Evolutionary conservation across 2,329 filamentous ascomycete species (phyloP).

Genomic region (Sporothrix curviconia): DNA sequence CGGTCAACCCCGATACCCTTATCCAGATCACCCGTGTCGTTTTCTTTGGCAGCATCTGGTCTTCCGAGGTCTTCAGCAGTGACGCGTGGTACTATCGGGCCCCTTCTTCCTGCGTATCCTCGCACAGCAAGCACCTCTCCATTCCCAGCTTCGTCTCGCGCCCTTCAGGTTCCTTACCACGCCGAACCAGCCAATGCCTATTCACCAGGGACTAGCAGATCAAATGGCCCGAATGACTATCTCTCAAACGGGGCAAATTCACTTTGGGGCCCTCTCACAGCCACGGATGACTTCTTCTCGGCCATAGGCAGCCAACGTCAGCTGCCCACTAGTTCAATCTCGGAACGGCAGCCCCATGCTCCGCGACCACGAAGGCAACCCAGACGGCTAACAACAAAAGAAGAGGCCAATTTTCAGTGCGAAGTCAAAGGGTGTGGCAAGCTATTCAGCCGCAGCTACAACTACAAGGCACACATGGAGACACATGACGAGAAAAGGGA

Average conservation of each 20-base stretch:
- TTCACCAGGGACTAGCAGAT: conserved; percentile 21
- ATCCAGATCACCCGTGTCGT: conserved; percentile 28
- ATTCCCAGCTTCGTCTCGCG: conserved; percentile 37
- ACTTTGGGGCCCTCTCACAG: conserved; percentile 30
- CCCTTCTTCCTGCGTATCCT: conserved; percentile 27
- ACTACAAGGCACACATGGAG: conserved; percentile 80
- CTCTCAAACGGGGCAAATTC: conserved; percentile 32
- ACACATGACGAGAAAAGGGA: conserved; percentile 70
- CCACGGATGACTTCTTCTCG: conserved; percentile 6
- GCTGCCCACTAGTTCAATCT: background rate
- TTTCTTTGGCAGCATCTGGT: conserved; percentile 20
- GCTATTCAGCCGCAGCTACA: conserved; percentile 76
- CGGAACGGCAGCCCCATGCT: conserved; percentile 1
- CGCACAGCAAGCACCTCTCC: conserved; percentile 32
- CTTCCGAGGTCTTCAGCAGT: conserved; percentile 21
- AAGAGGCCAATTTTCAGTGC: conserved; percentile 67
- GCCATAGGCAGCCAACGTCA: conserved; percentile 1
- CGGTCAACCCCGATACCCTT: conserved; percentile 27
- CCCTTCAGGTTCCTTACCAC: conserved; percentile 29
- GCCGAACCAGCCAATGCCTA: conserved; percentile 23
- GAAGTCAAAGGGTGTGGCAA: conserved; percentile 63
- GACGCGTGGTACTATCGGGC: conserved; percentile 37
- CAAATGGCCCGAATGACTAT: conserved; percentile 26
- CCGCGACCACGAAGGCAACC: conserved; percentile 32
- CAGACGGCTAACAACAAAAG: conserved; percentile 54